Conservation (phyloP, 2,329 filamentous ascomycete species). For the Zasmidium cellare region DNA sequence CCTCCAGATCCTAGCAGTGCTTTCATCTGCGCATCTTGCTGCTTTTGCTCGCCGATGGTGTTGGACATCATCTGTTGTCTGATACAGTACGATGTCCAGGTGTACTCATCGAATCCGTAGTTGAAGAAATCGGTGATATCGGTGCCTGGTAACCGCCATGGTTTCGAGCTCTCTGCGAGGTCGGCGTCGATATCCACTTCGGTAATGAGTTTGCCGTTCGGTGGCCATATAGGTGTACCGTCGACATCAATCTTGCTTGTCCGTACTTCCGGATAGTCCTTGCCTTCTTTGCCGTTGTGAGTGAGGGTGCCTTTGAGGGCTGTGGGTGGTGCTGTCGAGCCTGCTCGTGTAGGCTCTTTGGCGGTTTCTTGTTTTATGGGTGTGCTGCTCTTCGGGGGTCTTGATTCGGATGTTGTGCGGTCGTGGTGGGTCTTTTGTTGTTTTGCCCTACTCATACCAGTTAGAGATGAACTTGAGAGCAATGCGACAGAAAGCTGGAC, state of each 20-base stretch:
- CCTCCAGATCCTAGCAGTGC: constrained; percentile 53
- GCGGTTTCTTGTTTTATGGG: constrained; percentile 19
- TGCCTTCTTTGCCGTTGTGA: constrained; percentile 54
- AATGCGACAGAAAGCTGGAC: constrained; percentile 1
- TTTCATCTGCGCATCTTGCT: constrained; percentile 61
- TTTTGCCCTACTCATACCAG: constrained; percentile 9
- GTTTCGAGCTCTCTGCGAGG: constrained; percentile 72
- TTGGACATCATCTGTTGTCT: constrained; percentile 80
- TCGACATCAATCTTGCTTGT: constrained; percentile 86
- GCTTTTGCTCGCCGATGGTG: constrained; percentile 81
- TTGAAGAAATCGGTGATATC: constrained; percentile 98
- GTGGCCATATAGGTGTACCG: constrained; percentile 71
- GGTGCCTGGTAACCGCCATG: constrained; percentile 91
- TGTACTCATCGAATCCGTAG: constrained; percentile 98
- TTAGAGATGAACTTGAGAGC: neutral
- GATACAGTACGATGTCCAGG: constrained; percentile 89
- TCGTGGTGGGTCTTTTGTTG: constrained; percentile 18
- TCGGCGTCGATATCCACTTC: constrained; percentile 55
- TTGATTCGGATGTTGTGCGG: constrained; percentile 15
- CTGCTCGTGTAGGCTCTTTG: constrained; percentile 16
- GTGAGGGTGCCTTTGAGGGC: constrained; percentile 37
- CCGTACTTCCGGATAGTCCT: constrained; percentile 65
- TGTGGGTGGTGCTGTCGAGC: constrained; percentile 16
- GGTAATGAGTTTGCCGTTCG: constrained; percentile 71
- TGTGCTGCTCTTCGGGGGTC: constrained; percentile 13